Conservation (phyloP, 257 asterid species). For the Orobanche coerulescens region DNA sequence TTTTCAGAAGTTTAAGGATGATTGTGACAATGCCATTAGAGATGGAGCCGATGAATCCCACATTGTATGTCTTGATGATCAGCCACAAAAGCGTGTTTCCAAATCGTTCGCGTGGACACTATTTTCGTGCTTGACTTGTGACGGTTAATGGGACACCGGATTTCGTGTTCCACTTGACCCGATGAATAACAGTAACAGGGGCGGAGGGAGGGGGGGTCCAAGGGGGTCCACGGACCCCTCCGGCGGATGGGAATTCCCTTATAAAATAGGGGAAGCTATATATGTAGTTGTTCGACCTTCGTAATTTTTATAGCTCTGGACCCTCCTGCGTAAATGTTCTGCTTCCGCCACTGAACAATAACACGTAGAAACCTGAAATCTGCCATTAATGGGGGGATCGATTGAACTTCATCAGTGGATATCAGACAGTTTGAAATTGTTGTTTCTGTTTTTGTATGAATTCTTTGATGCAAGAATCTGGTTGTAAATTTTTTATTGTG, state of each 20-base stretch:
- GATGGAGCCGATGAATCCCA: constrained; percentile 50
- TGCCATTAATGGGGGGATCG: too few species aligned
- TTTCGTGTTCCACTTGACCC: too few species aligned
- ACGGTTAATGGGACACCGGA: not conserved
- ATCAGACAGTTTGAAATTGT: not conserved
- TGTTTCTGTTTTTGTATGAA: not conserved
- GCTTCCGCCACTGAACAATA: too few species aligned
- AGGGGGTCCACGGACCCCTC: too few species aligned
- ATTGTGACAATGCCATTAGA: constrained; percentile 37
- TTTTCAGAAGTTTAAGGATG: constrained; percentile 43
- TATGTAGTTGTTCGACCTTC: too few species aligned
- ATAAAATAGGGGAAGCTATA: too few species aligned
- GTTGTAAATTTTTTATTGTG: not conserved
- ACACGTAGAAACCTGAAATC: too few species aligned
- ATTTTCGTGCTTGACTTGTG: constrained; percentile 38
- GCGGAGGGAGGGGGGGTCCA: too few species aligned
- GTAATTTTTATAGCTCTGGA: too few species aligned
- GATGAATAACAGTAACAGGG: too few species aligned
- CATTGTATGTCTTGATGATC: constrained; percentile 28
- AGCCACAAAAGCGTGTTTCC: constrained; percentile 15
- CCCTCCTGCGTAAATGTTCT: too few species aligned
- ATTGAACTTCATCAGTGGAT: not conserved
- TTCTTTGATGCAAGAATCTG: not conserved
- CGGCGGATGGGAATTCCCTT: too few species aligned
- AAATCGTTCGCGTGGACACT: constrained; percentile 20